Base-by-base conservation (phyloP, 2,329 filamentous ascomycete species). In the Trichoderma sp. region DNA sequence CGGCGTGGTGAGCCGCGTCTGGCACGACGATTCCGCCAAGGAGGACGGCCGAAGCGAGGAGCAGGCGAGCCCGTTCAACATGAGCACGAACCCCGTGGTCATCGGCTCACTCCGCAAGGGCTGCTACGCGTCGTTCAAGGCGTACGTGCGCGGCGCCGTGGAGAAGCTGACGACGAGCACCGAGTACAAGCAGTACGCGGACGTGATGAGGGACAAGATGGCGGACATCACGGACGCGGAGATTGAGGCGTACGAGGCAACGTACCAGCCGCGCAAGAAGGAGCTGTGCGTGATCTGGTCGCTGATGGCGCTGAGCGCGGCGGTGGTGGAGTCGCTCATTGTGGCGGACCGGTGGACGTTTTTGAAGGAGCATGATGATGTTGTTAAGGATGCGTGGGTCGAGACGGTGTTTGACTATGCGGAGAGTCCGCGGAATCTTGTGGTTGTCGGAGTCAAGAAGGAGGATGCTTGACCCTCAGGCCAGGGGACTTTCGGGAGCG, bases 221-320 rank as follows among this genome's bases (percentile, higher is more conserved):
- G 81, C 77, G 0, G 79, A 77, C 19, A 81, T 97, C 67, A 90
- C 87, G 0, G 91, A 96, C 70, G 88, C 89, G 45, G 89, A 93
- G 68, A 89, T 98, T 55, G 80, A 83, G 10, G 76, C 71, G 15
- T 99, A 98, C 74, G 89, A 91, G 72, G 72, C 74, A 10, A 74
- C 78, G 48, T 97, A 90, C 76, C 75, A 76, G 34, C 81, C 82
- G 45, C 82, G 89, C 63, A 92, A 90, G 79, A 90, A 92, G 71
- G 90, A 97, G 73, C 79, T 99, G 45, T 92, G 90, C 72, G 84
- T 96, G 7, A 86, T 96, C 66, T 99, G 95, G 95, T 92, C 87
- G 70, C 76, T 99, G 72, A 99, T 99, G 94, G 93, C 95, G 1
- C 97, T 97, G 72, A 96, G 92, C 75, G 93, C 94, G 3, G 87